Evolutionary conservation across 176 grass and related monocot genomes (phyloP), one percentile per base, ranked within the genome.

Genomic region (Sorghum bicolor): DNA sequence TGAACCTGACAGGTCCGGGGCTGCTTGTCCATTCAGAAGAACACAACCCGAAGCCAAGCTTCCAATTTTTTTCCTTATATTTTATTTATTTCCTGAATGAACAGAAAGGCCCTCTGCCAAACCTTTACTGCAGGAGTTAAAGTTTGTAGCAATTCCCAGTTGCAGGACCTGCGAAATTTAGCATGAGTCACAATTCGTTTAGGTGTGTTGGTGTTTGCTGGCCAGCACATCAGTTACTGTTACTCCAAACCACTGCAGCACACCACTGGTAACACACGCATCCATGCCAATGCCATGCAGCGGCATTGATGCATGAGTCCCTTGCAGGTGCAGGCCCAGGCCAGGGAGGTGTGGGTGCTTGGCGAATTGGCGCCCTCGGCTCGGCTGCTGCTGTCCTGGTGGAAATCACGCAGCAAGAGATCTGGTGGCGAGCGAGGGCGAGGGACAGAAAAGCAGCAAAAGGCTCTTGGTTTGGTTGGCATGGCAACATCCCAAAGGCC

Each of bases 321-420:
- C 36, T 43, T 20, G 3, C 66, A 70, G 10, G 17, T 20, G 3
- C 66, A 70, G 10, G 17, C 66, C 6, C 30, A 34, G 19, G 48
- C 52, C 52, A 22, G 6, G 52, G 52, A 22, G 15, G 48, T 53
- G 47, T 50, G 47, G 47, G 47, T 50, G 48, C 48, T 53, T 20
- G 52, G 50, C 50, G 50, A 53, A 58, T 58, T 64, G 60, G 70
- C 10, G 36, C 58, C 31, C 77, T 74, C 26, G 28, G 7, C 25
- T 61, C 1, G 10, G 26, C 8, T 10, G 37, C 24, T 41, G 34
- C 43, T 75, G 77, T 72, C 67, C 78, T 67, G 69, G 64, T 73
- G 40, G 77, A 77, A 90, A 90, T 90, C 84, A 32, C 45, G 45
- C 43, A 45, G 45, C 45, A 80, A 84, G 77, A 86, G 53, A 85